A percentile compares a stretch with the other conserved stretches of the same genome.
Conservation (phyloP, 2,329 filamentous ascomycete species). For the Stagonosporopsis tanaceti region DNA sequence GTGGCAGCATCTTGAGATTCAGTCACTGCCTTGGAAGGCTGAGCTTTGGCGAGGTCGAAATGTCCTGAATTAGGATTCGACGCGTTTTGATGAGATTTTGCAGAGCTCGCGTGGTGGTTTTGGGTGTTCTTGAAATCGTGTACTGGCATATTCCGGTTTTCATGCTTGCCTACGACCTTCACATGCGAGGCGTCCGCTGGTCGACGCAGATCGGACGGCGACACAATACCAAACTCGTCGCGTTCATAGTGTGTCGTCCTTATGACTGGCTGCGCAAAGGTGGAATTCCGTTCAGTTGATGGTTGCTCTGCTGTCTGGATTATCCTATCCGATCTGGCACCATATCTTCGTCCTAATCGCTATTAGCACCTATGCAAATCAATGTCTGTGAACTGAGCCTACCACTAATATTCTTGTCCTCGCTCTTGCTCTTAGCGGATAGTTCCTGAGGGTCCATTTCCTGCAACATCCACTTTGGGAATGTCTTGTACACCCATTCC, state of each 20-base stretch:
- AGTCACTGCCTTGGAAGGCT: neutral
- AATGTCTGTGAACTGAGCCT: neutral
- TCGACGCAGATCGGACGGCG: conserved; percentile 45
- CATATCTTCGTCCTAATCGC: neutral
- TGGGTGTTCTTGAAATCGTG: neutral
- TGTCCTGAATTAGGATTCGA: no score
- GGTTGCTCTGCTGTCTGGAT: neutral
- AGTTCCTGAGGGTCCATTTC: conserved; percentile 31
- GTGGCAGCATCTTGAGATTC: neutral
- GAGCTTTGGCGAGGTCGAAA: neutral
- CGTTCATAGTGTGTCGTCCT: conserved; percentile 27
- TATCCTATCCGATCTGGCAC: conserved; percentile 4
- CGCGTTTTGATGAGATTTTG: no score
- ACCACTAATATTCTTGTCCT: neutral
- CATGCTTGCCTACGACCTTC: conserved; percentile 5
- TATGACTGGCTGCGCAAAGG: conserved; percentile 27
- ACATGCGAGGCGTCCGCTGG: conserved; percentile 29
- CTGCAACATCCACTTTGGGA: conserved; percentile 44
- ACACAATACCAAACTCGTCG: conserved; percentile 33
- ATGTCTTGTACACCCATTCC: conserved; percentile 40
- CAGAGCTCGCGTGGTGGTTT: neutral
- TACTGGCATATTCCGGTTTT: neutral
- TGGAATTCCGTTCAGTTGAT: conserved; percentile 7
- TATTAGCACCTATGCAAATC: neutral
- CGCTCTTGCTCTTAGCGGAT: neutral